Evolutionary conservation across 208 protist genomes (phyloP), one percentile per base, ranked within the genome.

Genomic region (Leishmania major): DNA sequence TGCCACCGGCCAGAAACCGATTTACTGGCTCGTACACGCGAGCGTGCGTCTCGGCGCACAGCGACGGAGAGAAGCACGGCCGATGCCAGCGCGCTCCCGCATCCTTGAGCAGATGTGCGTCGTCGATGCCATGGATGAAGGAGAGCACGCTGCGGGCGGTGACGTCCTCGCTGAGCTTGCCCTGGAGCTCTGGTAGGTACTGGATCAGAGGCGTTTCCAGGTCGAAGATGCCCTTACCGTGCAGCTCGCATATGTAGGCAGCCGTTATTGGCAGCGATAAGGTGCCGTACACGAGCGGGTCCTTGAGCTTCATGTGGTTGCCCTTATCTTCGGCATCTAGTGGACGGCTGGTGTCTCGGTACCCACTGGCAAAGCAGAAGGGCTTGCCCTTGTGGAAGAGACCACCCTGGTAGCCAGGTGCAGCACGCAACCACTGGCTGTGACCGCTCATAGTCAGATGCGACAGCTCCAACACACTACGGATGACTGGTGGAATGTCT

Each of bases 271-370:
- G 94, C 35, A 95, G 77, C 6, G 88, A 90, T 11, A 97, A 83
- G 15, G 73, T 81, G 71, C 92, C 91, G 84, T 95, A 96, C 22
- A 90, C 84, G 31, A 97, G 87, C 37, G 94, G 92, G 81, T 97
- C 94, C 77, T 93, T 94, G 47, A 97, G 86, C 53, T 89, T 88
- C 90, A 97, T 88, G 85, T 93, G 89, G 84, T 97, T 96, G 15
- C 91, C 92, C 80, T 96, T 95, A 81, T 97, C 94, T n/a, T 97
- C 92, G 82, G 89, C 87, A 47, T 96, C 92, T 37, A 87, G 82
- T 17, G 91, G 89, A 2, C 91, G 91, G 28, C 75, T 87, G 4
- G 90, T 82, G 83, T 97, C 92, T 43, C 94, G 91, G 84, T 93
- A 96, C 25, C 94, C 94, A 78, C 90, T 92, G 13, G 94, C 87